phyloP scores from a whole-genome alignment of 805 yeast genomes.

The Kuraishia ogatae region DNA sequence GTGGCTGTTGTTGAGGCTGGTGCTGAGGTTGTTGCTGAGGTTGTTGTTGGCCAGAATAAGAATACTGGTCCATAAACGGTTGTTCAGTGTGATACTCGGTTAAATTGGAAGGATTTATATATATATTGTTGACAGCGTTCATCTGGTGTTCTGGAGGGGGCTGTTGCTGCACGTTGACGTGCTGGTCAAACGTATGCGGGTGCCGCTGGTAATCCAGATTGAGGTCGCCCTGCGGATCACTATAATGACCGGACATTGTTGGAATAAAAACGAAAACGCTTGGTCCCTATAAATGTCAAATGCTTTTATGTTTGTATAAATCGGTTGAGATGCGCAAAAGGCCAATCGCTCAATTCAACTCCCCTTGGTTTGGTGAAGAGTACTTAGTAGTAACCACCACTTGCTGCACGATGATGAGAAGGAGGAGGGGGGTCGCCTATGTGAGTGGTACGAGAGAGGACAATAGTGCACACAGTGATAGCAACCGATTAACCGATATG shows the following conservation, averaged over 20 bases:
- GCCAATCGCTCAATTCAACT: too few species aligned
- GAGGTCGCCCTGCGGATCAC: neutral
- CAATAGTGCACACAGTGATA: too few species aligned
- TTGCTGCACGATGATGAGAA: too few species aligned
- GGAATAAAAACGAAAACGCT: too few species aligned
- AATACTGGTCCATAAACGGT: neutral
- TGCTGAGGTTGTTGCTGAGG: slow-evolving; percentile 5
- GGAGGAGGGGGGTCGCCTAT: too few species aligned
- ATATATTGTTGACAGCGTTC: neutral
- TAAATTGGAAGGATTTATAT: neutral
- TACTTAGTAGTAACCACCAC: too few species aligned
- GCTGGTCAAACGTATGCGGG: neutral
- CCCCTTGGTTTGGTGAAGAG: too few species aligned
- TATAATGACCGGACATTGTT: neutral
- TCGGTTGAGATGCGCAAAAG: too few species aligned
- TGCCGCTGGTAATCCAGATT: slow-evolving; percentile 1
- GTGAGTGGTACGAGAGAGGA: too few species aligned
- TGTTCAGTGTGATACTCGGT: neutral
- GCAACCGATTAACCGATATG: too few species aligned
- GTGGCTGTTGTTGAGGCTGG: slow-evolving; percentile 6
- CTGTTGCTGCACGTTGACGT: neutral
- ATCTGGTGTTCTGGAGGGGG: neutral
- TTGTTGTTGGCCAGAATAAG: neutral
- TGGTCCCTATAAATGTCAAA: neutral
- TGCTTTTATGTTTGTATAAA: neutral